Evolutionary conservation across 164 flowering plant species (phyloP).

Genomic region (Liquidambar formosana): DNA sequence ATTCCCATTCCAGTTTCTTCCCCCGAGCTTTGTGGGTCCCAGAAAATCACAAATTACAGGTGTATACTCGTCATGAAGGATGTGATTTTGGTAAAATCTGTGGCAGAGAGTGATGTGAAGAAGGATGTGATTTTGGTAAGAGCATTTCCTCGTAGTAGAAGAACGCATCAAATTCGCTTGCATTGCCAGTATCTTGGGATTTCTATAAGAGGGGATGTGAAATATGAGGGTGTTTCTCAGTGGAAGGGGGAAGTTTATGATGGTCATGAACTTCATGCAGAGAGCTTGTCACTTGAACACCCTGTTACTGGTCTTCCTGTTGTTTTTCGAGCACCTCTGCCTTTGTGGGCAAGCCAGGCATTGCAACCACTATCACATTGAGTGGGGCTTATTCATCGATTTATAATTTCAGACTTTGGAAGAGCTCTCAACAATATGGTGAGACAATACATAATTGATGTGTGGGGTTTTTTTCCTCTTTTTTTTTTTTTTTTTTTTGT

Average conservation of each 20-base stretch:
- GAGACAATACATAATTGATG: neutral
- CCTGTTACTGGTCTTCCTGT: slow-evolving; percentile 68
- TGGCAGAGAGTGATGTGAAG: slow-evolving; percentile 20
- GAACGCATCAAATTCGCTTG: slow-evolving; percentile 95
- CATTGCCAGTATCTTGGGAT: slow-evolving; percentile 94
- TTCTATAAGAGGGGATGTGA: slow-evolving; percentile 89
- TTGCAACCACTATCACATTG: slow-evolving; percentile 15
- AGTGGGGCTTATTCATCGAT: neutral
- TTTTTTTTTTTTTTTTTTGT: too few relatives aligned
- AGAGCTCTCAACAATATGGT: neutral
- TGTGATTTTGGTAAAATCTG: too few relatives aligned
- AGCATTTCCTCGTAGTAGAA: slow-evolving; percentile 82
- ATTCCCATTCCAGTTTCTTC: too few relatives aligned
- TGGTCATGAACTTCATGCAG: slow-evolving; percentile 87
- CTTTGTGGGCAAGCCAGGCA: slow-evolving; percentile 66
- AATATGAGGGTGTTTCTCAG: slow-evolving; percentile 79
- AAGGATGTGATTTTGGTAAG: slow-evolving; percentile 73
- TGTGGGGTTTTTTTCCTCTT: too few relatives aligned
- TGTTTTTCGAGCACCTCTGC: slow-evolving; percentile 65
- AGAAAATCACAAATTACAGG: too few relatives aligned
- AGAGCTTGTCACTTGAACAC: slow-evolving; percentile 75
- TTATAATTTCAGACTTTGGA: neutral
- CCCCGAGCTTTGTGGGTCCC: too few relatives aligned
- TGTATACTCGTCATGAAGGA: too few relatives aligned
- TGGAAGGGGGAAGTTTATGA: slow-evolving; percentile 65